phyloP scores from a whole-genome alignment of 768 basidiomycete genomes.

The Daedaleopsis sinensis region DNA sequence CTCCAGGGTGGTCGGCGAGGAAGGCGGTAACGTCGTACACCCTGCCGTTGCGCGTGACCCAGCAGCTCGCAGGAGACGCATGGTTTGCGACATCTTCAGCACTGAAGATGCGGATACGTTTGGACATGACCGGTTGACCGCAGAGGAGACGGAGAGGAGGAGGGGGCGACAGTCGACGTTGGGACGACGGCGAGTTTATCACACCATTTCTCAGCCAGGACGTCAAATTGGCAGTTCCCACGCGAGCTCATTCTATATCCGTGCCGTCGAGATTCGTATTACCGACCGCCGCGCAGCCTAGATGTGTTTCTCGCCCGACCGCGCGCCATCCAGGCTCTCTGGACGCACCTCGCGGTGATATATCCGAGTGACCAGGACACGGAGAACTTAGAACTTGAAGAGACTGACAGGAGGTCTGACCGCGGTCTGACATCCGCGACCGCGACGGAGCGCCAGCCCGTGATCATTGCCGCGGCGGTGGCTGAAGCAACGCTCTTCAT shows the following conservation, averaged over 20 bases:
- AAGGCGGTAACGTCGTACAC: slow-evolving; percentile 92
- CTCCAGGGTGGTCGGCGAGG: slow-evolving; percentile 89
- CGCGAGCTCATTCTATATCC: slow-evolving; percentile 5
- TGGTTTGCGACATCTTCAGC: slow-evolving; percentile 74
- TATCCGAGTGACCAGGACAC: no score
- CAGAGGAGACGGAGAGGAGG: slow-evolving; percentile 14
- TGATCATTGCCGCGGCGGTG: slow-evolving; percentile 11
- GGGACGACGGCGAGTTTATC: slow-evolving; percentile 2
- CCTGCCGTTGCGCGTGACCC: slow-evolving; percentile 78
- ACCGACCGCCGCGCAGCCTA: not conserved
- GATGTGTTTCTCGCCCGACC: slow-evolving; percentile 2
- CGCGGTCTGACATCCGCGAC: no score
- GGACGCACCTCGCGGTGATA: no score
- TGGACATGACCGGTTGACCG: slow-evolving; percentile 56
- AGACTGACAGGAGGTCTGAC: no score
- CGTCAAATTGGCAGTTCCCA: slow-evolving; percentile 15
- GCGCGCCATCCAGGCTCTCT: slow-evolving; percentile 1
- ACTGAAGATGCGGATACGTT: slow-evolving; percentile 72
- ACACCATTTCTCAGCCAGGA: slow-evolving; percentile 13
- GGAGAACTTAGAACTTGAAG: no score
- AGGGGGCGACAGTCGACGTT: not conserved
- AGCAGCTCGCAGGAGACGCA: slow-evolving; percentile 64
- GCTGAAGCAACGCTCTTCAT: not conserved
- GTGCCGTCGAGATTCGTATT: not conserved
- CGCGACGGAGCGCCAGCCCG: not conserved